Conservation (phyloP, 352 stramenopile species). For the Phytophthora cactorum region DNA sequence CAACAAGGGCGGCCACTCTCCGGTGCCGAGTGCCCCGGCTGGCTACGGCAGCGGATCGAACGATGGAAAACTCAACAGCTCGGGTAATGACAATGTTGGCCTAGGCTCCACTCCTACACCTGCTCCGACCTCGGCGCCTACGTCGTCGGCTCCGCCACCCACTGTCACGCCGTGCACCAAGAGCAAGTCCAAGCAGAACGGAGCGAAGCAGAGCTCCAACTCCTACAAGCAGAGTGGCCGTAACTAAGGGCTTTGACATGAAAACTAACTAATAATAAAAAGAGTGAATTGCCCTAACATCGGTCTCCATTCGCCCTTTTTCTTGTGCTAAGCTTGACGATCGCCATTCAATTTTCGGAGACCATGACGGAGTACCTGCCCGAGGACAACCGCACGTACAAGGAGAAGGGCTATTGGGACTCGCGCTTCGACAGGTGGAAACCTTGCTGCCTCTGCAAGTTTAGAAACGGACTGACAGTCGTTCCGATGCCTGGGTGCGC, state of each 20-base stretch:
- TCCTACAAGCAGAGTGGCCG: slow-evolving; percentile 11
- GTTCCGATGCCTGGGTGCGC: background rate
- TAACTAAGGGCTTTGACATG: background rate
- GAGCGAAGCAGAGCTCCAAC: slow-evolving; percentile 8
- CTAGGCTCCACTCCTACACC: background rate
- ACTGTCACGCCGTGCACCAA: slow-evolving; percentile 12
- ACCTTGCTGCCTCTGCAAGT: background rate
- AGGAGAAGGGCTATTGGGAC: slow-evolving; percentile 78
- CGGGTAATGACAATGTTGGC: no score
- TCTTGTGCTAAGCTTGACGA: slow-evolving; percentile 1
- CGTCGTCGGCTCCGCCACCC: background rate
- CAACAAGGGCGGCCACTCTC: no score
- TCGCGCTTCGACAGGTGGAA: slow-evolving; percentile 57
- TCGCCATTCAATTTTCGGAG: background rate
- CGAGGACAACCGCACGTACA: slow-evolving; percentile 68
- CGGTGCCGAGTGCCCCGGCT: no score
- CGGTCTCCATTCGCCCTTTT: background rate
- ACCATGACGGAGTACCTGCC: slow-evolving; percentile 47
- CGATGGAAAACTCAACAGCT: no score
- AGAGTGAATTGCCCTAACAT: background rate
- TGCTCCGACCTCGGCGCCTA: background rate
- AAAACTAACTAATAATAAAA: background rate
- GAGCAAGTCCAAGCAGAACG: slow-evolving; percentile 11
- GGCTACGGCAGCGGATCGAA: no score
- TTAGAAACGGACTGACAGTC: background rate